Evolutionary conservation across 1,284 basidiomycete genomes (phyloP).

Genomic region (Boletus semigastroideus): DNA sequence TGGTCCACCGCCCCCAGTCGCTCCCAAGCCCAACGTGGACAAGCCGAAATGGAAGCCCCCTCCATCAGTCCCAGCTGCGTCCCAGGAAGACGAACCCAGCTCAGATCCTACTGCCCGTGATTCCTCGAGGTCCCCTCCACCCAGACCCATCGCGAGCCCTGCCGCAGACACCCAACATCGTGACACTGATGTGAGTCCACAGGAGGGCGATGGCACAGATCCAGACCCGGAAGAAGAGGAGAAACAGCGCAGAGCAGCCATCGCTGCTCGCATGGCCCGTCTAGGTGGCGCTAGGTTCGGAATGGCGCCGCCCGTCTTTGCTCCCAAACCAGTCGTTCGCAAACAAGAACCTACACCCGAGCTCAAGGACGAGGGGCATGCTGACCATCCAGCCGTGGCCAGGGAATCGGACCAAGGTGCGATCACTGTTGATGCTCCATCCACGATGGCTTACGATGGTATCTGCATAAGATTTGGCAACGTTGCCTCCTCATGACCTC

Average conservation of each 20-base stretch:
- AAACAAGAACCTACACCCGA: conserved; percentile 17
- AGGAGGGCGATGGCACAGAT: conserved; percentile 42
- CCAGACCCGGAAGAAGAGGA: conserved; percentile 75
- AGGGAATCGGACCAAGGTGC: conserved; percentile 21
- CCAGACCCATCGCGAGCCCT: conserved; percentile 17
- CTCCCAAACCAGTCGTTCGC: conserved; percentile 44
- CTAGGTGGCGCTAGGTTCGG: conserved; percentile 85
- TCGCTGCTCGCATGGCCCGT: conserved; percentile 88
- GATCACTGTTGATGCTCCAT: neutral
- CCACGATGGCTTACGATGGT: conserved; percentile 6
- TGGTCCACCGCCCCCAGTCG: conserved; percentile 42
- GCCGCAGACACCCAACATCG: conserved; percentile 15
- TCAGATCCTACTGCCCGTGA: conserved; percentile 21
- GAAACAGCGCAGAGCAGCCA: conserved; percentile 72
- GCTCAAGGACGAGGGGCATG: conserved; percentile 12
- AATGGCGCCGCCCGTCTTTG: conserved; percentile 70
- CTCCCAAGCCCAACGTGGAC: conserved; percentile 61
- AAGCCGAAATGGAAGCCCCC: conserved; percentile 84
- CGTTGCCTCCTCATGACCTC: conserved; percentile 13
- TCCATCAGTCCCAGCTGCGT: conserved; percentile 41
- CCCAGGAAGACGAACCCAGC: conserved; percentile 41
- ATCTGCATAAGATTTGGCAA: conserved; percentile 9
- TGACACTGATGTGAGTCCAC: conserved; percentile 21
- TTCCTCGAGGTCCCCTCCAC: conserved; percentile 31
- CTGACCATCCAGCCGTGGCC: conserved; percentile 7